Evolutionary conservation across 768 basidiomycete species (phyloP), one percentile per base, ranked within the genome.

Genomic region (Tremella mesenterica): DNA sequence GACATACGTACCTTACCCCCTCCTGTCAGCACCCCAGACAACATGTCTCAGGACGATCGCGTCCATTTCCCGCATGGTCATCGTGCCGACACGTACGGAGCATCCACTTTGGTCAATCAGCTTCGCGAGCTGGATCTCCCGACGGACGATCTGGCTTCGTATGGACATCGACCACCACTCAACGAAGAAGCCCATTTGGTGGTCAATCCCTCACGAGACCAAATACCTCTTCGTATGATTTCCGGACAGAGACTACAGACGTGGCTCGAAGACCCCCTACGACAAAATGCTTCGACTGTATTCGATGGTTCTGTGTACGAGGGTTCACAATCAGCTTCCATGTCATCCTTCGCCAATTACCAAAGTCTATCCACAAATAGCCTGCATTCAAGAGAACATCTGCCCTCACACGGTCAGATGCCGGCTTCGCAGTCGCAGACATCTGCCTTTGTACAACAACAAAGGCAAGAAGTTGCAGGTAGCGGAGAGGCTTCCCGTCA

Each of bases 1-100:
- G 68, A 67, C 43, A 63, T 69, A 60, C 64, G 67, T 10, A 69
- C 56, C 3, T 52, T 69, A 8, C 70, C 70, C 13, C 66, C 67
- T 2, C 64, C 65, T 20, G 45, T 67, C 26, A 49, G 57, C 12
- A 69, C 62, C 4, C 63, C 67, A 3, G 64, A 69, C 31, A 53
- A 50, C 31, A 34, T 31, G 48, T 48, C 54, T n/a, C 44, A 41
- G 9, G 27, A 39, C 7, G 36, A 27, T 8, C 49, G 58, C 16
- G 20, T 65, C 21, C 59, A 73, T 73, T 69, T 72, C 75, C 58
- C 73, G 72, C 62, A 69, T 75, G 56, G 63, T 79, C 51, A 77
- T 78, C 38, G 75, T 76, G 21, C 75, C 79, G 48, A 75, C 77
- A 31, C 52, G 14, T 52, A 66, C 53, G 51, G 56, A 38, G 36